Percentiles rank a stretch among this genome's conserved stretches.
Evolutionary conservation across 2,329 filamentous ascomycete species (phyloP).

Genomic region (Penicillium palitans): DNA sequence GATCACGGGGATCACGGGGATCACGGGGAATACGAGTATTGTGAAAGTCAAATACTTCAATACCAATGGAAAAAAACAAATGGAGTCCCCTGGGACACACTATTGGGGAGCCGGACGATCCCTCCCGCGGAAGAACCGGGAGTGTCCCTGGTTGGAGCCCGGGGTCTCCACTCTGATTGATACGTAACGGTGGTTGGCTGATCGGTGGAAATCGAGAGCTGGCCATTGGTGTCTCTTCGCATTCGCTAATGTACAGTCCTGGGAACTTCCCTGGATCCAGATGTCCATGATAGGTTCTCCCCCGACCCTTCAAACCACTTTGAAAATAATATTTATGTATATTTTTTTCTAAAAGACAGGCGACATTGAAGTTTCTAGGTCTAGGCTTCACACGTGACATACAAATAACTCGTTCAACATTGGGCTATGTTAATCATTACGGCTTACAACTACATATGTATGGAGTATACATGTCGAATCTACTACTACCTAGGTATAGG

Average conservation of each 20-base stretch:
- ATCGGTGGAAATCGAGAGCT: too few species aligned
- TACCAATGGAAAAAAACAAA: background rate
- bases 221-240: too few species aligned
- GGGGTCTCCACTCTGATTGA: slow-evolving; percentile 10
- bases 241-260: background rate
- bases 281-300: background rate
- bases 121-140: slow-evolving; percentile 17
- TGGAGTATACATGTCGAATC: background rate
- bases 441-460: background rate
- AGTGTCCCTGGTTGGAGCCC: slow-evolving; percentile 14
- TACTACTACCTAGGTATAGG: background rate
- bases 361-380: background rate
- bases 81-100: background rate
- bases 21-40: background rate
- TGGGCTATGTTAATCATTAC: background rate
- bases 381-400: background rate
- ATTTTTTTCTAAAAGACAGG: background rate
- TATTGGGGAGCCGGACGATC: slow-evolving; percentile 16
- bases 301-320: background rate
- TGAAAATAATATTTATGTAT: background rate
- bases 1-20: slow-evolving; percentile 13
- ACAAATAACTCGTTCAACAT: background rate
- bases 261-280: background rate
- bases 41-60: slow-evolving; percentile 4
- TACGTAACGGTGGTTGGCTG: too few species aligned